Conservation (phyloP, 257 asterid species). For the Rhazya stricta region DNA sequence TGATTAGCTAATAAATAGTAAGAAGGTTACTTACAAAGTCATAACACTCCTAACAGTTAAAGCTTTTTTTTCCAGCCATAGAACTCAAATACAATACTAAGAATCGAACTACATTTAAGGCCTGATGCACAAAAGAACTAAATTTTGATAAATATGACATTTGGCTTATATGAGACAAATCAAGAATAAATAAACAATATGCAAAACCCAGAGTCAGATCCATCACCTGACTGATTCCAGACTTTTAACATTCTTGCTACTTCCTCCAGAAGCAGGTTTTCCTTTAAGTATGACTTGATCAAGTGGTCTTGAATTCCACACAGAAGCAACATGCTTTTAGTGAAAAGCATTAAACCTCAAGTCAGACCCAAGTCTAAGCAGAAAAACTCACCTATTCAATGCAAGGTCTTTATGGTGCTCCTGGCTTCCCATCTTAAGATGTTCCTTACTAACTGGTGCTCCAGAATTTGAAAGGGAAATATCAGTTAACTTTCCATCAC, state of each 20-base stretch:
- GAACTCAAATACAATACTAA: neutral
- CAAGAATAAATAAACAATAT: neutral
- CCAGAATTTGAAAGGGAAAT: slow-evolving; percentile 32
- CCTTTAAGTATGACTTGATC: slow-evolving; percentile 1
- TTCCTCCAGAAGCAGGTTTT: slow-evolving; percentile 6
- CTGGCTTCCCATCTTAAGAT: slow-evolving; percentile 34
- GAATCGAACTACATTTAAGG: neutral
- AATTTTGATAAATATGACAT: neutral
- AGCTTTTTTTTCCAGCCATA: neutral
- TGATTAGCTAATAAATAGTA: neutral
- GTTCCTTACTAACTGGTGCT: slow-evolving; percentile 31
- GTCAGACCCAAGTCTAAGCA: neutral
- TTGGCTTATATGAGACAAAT: neutral
- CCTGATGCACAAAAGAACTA: neutral
- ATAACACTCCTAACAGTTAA: neutral
- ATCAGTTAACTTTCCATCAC: slow-evolving; percentile 29
- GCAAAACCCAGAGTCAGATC: neutral
- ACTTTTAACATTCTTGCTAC: slow-evolving; percentile 3
- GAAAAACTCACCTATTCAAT: slow-evolving; percentile 39
- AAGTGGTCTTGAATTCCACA: slow-evolving; percentile 3
- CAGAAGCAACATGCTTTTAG: neutral
- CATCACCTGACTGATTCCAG: slow-evolving; percentile 10
- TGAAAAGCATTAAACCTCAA: neutral
- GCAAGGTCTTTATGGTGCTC: slow-evolving; percentile 31
- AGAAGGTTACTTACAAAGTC: neutral